Conservation (phyloP, 345 rosid species). For the Mercurialis annua region DNA sequence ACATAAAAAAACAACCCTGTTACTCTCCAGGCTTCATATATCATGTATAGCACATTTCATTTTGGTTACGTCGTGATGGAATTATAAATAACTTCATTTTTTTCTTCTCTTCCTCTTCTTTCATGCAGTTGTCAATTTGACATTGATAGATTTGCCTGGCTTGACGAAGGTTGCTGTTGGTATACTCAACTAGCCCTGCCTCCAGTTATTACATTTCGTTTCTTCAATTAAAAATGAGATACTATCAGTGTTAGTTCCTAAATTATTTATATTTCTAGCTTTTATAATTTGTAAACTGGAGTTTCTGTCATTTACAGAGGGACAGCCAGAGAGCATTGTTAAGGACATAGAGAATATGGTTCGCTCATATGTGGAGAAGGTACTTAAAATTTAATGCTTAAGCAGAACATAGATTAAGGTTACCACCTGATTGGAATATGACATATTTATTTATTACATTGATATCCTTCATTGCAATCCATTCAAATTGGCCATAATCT, state of each 20-base stretch:
- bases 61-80: not conserved
- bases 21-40: not conserved
- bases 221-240: not conserved
- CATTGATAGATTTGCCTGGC: slow-evolving; percentile 69
- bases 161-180: slow-evolving; percentile 69
- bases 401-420: not conserved
- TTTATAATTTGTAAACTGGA: slow-evolving; percentile 10
- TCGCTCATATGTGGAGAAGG: slow-evolving; percentile 57
- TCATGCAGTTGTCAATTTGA: slow-evolving; percentile 62
- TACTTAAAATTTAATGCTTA: slow-evolving; percentile 19
- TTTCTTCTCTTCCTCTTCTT: slow-evolving; percentile 7
- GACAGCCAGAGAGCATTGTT: slow-evolving; percentile 58
- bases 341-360: slow-evolving; percentile 65
- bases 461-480: not conserved
- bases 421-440: not conserved
- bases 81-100: not conserved
- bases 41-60: not conserved
- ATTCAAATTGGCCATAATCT: not conserved
- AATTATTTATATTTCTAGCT: too few relatives aligned
- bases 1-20: not conserved
- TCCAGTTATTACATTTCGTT: slow-evolving; percentile 1
- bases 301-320: slow-evolving; percentile 40
- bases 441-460: not conserved
- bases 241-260: not conserved
- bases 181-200: slow-evolving; percentile 20